These are phyloP conservation scores for Cyphellophora attinorum DNA, from an alignment of 2,329 filamentous ascomycete genomes.

Conservation along the genomic window DNA sequence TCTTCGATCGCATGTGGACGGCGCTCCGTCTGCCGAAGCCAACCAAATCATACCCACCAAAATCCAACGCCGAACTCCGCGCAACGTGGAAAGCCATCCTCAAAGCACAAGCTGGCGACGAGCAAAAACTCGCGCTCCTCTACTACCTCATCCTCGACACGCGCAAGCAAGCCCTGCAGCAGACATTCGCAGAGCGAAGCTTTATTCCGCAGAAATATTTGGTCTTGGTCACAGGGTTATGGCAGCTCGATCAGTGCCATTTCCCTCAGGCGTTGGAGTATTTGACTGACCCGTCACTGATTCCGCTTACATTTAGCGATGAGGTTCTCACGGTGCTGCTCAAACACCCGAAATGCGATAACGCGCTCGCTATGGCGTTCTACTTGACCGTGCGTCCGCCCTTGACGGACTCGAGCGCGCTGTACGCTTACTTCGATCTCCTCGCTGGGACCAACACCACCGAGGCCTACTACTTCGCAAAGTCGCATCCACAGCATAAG, in stretches of 20 bases:
- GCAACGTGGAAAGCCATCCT: slow-evolving; percentile 63
- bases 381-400: slow-evolving; percentile 67
- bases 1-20: slow-evolving; percentile 68
- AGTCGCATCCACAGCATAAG: slow-evolving; percentile 55
- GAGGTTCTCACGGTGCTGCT: slow-evolving; percentile 64
- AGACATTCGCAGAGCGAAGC: slow-evolving; percentile 51
- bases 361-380: slow-evolving; percentile 63
- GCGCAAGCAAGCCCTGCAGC: slow-evolving; percentile 42
- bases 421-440: slow-evolving; percentile 60
- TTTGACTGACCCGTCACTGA: slow-evolving; percentile 68
- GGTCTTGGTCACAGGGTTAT: slow-evolving; percentile 72
- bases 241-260: slow-evolving; percentile 58
- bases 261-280: slow-evolving; percentile 58
- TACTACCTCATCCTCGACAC: slow-evolving; percentile 78
- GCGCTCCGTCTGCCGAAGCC: slow-evolving; percentile 58
- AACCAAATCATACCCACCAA: slow-evolving; percentile 65
- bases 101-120: slow-evolving; percentile 52
- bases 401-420: slow-evolving; percentile 52
- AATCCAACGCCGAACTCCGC: slow-evolving; percentile 56
- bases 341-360: slow-evolving; percentile 49
- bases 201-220: slow-evolving; percentile 67
- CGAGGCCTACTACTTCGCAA: slow-evolving; percentile 65
- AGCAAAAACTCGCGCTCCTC: slow-evolving; percentile 73
- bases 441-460: slow-evolving; percentile 58
- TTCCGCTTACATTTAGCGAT: slow-evolving; percentile 61